Conservation (phyloP, 768 basidiomycete genomes). For the Mycena galericulata region DNA sequence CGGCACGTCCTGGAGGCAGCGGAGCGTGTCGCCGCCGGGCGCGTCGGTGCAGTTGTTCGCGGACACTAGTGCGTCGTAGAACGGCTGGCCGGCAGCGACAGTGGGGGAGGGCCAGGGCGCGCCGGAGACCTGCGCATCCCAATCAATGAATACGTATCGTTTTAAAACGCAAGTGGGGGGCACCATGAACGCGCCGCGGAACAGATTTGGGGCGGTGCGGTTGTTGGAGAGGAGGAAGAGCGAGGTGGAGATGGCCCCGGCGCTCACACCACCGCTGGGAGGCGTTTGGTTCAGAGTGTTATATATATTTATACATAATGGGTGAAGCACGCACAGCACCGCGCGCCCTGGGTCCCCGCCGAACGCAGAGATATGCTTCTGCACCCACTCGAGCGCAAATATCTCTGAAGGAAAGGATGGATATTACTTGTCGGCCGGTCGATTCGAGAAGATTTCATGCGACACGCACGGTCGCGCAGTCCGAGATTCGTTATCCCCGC, state of each 20-base stretch:
- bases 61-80: neutral
- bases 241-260: neutral
- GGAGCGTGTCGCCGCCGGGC: too few species aligned
- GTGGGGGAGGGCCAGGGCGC: neutral
- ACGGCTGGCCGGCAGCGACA: neutral
- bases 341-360: neutral
- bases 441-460: neutral
- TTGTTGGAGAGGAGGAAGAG: neutral
- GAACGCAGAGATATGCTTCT: neutral
- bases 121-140: neutral
- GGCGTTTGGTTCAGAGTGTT: neutral
- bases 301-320: neutral
- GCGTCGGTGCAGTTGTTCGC: neutral
- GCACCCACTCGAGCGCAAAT: conserved; percentile 3
- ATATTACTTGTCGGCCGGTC: neutral
- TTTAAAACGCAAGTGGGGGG: neutral
- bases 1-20: conserved; percentile 31
- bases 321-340: neutral
- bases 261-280: neutral
- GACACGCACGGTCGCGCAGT: conserved; percentile 9
- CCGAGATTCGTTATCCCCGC: conserved; percentile 16
- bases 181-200: neutral
- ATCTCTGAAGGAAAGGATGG: neutral
- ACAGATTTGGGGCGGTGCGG: neutral
- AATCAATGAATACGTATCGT: too few species aligned